Base-by-base conservation (phyloP, 805 yeast species). In the Sugiyamaella lignohabitans region DNA sequence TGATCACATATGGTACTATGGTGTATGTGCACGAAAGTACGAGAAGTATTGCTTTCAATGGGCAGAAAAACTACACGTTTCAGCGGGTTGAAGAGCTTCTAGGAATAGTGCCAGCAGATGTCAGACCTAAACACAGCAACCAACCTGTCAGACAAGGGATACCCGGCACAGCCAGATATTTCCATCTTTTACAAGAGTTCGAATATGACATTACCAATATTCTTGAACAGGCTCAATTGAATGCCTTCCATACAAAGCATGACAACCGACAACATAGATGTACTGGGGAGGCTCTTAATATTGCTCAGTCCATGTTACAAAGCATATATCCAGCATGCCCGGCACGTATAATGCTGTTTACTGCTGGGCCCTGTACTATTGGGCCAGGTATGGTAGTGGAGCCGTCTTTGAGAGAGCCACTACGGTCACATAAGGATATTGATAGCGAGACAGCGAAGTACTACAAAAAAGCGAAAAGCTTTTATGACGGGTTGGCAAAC, bases 391-490 rank as follows among this genome's bases (percentile, higher is more conserved):
- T 81, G 62, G 84, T 88, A 58, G 97, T 89, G 29, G 84, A 85
- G 24, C 78, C 81, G 16, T 87, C 84, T 62, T 73, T 88, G 62
- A 85, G 84, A 61, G 96, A 88, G 65, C 95, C 96, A 40, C 80
- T 89, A 55, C 79, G 97, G 73, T 89, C 96, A 4, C 97, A 88
- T 67, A 84, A 82, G 54, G 96, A 88, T 64, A 84, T 88, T 55
- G 95, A 88, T 63, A 83, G 86, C 56, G 95, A 87, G 54, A 67
- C 76, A 39, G 94, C 95, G 45, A 83, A 83, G 61, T 95, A 88
- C 63, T 85, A 80, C 70, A 87, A 86, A 62, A 84, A 84, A 61
- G 93, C 96, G 4, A 76, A 74, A 55, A 80, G 84, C 62, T 88
- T 77, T 60, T 89, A 88, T 65, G 88, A 84, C 53, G 69, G 73